Evolutionary conservation across 345 rosid species (phyloP).

Genomic region (Lenwebbia sp.): DNA sequence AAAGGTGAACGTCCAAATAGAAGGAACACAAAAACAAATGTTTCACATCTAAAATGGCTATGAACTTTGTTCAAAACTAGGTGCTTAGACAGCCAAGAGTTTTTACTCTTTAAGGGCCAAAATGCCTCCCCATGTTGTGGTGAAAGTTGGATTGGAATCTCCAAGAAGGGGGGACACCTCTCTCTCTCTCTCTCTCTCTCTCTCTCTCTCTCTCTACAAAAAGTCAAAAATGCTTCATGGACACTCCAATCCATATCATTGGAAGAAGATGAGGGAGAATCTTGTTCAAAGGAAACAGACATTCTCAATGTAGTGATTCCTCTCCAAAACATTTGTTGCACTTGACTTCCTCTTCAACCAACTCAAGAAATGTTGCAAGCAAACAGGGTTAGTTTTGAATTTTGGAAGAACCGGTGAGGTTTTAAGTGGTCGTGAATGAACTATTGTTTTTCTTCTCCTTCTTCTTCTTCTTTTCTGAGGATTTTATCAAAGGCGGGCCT

Average conservation of each 20-base stretch:
- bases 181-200: background rate
- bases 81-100: background rate
- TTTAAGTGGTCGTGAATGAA: background rate
- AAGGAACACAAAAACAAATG: background rate
- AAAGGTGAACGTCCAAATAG: background rate
- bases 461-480: background rate
- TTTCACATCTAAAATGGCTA: background rate
- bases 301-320: conserved; percentile 8
- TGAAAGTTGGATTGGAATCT: background rate
- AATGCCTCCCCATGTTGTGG: background rate
- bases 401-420: background rate
- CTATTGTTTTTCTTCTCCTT: no score
- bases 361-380: background rate
- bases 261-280: conserved; percentile 2
- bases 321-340: conserved; percentile 12
- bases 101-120: no score
- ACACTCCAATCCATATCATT: conserved; percentile 10
- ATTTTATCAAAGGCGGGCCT: background rate
- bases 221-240: background rate
- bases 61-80: background rate
- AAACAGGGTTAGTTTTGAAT: conserved; percentile 6
- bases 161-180: background rate
- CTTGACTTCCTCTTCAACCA: conserved; percentile 1
- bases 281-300: conserved; percentile 10
- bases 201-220: background rate